Evolutionary conservation across 1,284 basidiomycete genomes (phyloP), one percentile per base, ranked within the genome.

Genomic region (Papiliotrema nemorosa): DNA sequence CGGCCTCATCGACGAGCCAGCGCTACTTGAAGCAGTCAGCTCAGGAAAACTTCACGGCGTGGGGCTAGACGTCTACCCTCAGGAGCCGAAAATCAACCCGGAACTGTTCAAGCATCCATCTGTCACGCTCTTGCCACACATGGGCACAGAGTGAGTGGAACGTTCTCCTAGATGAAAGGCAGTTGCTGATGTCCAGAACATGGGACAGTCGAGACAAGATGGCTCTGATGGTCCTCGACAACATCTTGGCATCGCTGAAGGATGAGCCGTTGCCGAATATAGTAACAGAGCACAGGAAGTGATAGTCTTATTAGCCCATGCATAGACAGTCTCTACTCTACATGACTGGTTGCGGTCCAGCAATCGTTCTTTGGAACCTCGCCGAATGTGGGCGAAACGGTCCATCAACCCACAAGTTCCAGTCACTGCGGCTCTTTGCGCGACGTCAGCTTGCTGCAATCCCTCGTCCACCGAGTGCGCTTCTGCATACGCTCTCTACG

Each of bases 1-100:
- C 3, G 90, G 88, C 66, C 82, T 92, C 27, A 80, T 92, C 44
- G 87, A 92, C 57, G 88, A 92, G 69, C 81, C 79, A 2, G 89
- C 88, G 1, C 78, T 92, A 76, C 85, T 92, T 52, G 78, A 79
- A 14, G 88, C 88, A 2, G 72, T 92, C 49, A 82, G 87, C 60
- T 82, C 85, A 55, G 87, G 87, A 20, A 62, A 90, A 85, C 78
- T 90, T 43, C 81, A 81, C 26, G 84, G 84, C 2, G 85, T 86
- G 14, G 90, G 90, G 3, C 77, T 93, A n/a, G 90, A 93, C 59
- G 63, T 65, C 10, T 65, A 58, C 40, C 54, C 57, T 3, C 43
- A 59, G 18, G 63, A 65, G 37, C 61, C 61, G 6, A 24, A 39
- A 6, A 63, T 65, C 44, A 59, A 55, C 22, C 50, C 44, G 12